These are phyloP conservation scores for Spergularia bocconei DNA, from an alignment of 148 eudicot species.

Conservation along the genomic window DNA sequence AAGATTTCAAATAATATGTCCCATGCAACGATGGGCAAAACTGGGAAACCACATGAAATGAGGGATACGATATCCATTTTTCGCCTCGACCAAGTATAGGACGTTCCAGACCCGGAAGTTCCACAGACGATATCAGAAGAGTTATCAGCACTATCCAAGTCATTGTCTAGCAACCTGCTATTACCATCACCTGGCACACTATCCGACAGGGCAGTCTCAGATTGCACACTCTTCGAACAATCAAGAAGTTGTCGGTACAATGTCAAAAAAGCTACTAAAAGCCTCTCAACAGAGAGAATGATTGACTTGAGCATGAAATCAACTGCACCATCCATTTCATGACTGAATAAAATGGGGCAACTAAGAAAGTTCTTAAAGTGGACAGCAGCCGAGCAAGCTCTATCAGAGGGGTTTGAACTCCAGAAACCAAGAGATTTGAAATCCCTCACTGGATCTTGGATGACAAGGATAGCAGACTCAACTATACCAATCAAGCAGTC, in stretches of 20 bases:
- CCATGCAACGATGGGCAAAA: slow-evolving; percentile 75
- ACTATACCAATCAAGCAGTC: slow-evolving; percentile 51
- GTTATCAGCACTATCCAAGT: slow-evolving; percentile 69
- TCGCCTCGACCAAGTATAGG: slow-evolving; percentile 39
- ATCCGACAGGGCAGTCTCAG: slow-evolving; percentile 32
- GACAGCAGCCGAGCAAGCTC: slow-evolving; percentile 36
- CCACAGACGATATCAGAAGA: slow-evolving; percentile 46
- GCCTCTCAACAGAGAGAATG: slow-evolving; percentile 53
- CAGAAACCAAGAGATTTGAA: slow-evolving; percentile 39
- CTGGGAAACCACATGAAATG: slow-evolving; percentile 57
- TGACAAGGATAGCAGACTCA: slow-evolving; percentile 49
- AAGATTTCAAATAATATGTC: slow-evolving; percentile 65
- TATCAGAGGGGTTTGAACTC: slow-evolving; percentile 47
- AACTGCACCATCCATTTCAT: slow-evolving; percentile 30
- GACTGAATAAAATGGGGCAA: slow-evolving; percentile 50
- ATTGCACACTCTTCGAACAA: slow-evolving; percentile 32
- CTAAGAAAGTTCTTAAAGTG: slow-evolving; percentile 59
- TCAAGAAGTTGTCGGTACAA: slow-evolving; percentile 50
- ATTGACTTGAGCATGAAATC: slow-evolving; percentile 39
- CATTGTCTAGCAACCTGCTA: slow-evolving; percentile 62
- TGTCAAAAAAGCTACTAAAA: slow-evolving; percentile 49
- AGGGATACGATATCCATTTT: slow-evolving; percentile 60
- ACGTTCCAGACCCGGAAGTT: slow-evolving; percentile 34
- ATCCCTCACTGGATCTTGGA: slow-evolving; percentile 42
- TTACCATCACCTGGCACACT: slow-evolving; percentile 34